Conservation (phyloP, 306 rosid species). For the Alnus rubra region DNA sequence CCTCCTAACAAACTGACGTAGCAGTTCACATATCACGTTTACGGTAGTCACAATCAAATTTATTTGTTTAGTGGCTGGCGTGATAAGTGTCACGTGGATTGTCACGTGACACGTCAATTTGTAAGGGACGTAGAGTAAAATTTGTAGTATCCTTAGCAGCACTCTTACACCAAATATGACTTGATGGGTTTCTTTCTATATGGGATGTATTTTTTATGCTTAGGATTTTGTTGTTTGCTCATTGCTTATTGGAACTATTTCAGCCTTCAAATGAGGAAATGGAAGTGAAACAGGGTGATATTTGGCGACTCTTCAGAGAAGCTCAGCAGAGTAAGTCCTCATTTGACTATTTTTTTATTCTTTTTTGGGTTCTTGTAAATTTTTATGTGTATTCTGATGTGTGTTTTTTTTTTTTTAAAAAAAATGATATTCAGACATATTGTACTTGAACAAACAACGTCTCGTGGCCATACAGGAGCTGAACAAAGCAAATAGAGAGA, state of each 20-base stretch:
- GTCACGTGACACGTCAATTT: too few relatives aligned
- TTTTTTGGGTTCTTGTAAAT: neutral
- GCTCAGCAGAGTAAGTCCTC: conserved; percentile 78
- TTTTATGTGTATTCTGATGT: conserved; percentile 15
- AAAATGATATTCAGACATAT: conserved; percentile 47
- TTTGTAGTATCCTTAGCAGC: too few relatives aligned
- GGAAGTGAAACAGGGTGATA: conserved; percentile 37
- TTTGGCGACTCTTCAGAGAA: conserved; percentile 74
- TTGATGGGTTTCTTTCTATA: conserved; percentile 14
- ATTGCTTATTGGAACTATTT: conserved; percentile 1
- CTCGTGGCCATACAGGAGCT: conserved; percentile 63
- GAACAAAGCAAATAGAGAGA: conserved; percentile 52
- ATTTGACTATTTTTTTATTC: neutral
- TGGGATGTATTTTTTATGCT: conserved; percentile 1
- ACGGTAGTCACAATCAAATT: too few relatives aligned
- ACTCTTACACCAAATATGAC: conserved; percentile 7
- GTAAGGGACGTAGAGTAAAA: too few relatives aligned
- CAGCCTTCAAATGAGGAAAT: conserved; percentile 44
- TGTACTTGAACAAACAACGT: conserved; percentile 67
- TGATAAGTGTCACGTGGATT: too few relatives aligned
- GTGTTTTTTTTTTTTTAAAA: conserved; percentile 11
- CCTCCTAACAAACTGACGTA: too few relatives aligned
- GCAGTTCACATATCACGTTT: too few relatives aligned
- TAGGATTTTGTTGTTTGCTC: conserved; percentile 2
- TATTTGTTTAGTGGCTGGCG: too few relatives aligned